These are phyloP conservation scores for Turnera subulata DNA, from an alignment of 345 rosid genomes.

Conservation along the genomic window DNA sequence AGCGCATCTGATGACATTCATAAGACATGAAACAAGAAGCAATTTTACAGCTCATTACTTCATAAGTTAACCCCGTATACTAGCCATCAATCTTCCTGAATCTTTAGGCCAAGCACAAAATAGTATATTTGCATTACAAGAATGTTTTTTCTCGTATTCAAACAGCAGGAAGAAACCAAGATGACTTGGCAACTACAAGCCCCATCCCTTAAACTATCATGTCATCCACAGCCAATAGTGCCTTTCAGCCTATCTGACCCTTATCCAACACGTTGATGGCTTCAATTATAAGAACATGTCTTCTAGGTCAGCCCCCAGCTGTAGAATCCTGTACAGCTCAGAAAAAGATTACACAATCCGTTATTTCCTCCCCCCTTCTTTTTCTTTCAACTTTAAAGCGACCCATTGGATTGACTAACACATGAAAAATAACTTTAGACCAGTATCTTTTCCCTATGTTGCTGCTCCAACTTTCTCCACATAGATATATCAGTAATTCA, in stretches of 20 bases:
- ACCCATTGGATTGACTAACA: background rate
- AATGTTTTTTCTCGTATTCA: background rate
- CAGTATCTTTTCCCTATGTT: background rate
- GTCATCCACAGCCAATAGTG: conserved; percentile 8
- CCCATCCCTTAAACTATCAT: background rate
- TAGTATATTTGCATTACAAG: background rate
- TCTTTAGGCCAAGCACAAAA: no score
- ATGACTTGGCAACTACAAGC: background rate
- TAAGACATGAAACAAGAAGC: no score
- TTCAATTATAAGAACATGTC: conserved; percentile 8
- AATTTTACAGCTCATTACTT: no score
- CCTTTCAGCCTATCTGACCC: background rate
- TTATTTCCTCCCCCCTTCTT: background rate
- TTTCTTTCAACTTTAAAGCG: background rate
- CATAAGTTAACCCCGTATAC: no score
- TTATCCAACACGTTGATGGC: conserved; percentile 6
- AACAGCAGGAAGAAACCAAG: background rate
- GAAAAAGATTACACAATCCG: background rate
- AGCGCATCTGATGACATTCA: no score
- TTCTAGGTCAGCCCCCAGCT: background rate
- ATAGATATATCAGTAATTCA: background rate
- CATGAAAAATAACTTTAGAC: background rate
- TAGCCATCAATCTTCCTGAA: no score
- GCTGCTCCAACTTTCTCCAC: background rate
- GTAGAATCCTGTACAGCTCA: background rate